A percentile compares a stretch with the other conserved stretches of the same genome.
These are phyloP conservation scores for Epichloe elymi DNA, from an alignment of 2,329 filamentous ascomycete genomes.

Conservation along the genomic window DNA sequence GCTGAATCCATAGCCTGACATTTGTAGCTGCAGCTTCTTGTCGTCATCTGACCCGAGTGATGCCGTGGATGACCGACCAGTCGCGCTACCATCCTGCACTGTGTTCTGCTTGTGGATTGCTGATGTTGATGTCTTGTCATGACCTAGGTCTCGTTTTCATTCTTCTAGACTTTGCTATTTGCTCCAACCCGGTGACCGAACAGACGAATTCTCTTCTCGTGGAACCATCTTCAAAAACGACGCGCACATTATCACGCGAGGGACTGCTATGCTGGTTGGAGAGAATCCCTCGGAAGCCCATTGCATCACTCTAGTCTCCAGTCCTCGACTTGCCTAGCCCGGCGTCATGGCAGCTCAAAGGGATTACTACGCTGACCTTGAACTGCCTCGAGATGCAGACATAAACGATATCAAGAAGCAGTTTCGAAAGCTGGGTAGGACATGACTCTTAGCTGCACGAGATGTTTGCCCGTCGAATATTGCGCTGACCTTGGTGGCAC, in stretches of 20 bases:
- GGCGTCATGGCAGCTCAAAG: constrained; percentile 31
- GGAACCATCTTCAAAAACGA: not conserved
- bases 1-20: not conserved
- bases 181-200: not conserved
- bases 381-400: constrained; percentile 53
- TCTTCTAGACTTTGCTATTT: not conserved
- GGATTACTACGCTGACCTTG: constrained; percentile 80
- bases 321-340: not conserved
- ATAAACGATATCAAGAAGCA: constrained; percentile 71
- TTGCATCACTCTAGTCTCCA: not conserved
- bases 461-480: not conserved
- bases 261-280: constrained; percentile 9
- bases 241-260: not conserved
- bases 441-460: not conserved
- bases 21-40: not conserved
- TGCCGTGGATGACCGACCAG: not conserved
- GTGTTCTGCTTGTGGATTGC: not conserved
- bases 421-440: constrained; percentile 66
- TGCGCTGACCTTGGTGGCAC: constrained; percentile 12
- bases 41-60: not conserved
- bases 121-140: not conserved
- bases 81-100: not conserved
- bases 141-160: not conserved
- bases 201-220: not conserved
- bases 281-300: not conserved